These are phyloP conservation scores for Blumeria graminis DNA, from an alignment of 2,329 filamentous ascomycete species.

Conservation along the genomic window DNA sequence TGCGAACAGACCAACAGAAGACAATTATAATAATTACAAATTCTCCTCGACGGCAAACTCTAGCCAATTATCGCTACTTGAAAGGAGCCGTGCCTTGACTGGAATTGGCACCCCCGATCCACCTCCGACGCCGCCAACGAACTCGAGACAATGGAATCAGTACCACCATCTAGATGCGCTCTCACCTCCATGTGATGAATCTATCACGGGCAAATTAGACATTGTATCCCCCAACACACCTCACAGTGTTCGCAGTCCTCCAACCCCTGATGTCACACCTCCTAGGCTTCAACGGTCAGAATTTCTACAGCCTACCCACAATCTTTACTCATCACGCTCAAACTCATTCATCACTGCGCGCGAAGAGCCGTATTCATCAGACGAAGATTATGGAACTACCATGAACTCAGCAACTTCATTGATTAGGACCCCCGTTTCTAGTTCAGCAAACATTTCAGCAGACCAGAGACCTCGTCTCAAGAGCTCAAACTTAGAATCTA, in stretches of 20 bases:
- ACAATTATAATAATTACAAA: background rate
- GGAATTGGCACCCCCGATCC: conserved; percentile 19
- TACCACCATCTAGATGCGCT: conserved; percentile 11
- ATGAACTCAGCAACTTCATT: conserved; percentile 16
- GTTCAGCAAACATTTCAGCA: too few relatives aligned
- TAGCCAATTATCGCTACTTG: conserved; percentile 13
- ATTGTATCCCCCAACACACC: conserved; percentile 24
- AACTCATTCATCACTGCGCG: conserved; percentile 50
- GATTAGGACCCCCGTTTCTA: conserved; percentile 1
- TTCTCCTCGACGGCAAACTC: conserved; percentile 10
- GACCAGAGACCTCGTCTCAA: too few relatives aligned
- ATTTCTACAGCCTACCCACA: conserved; percentile 22
- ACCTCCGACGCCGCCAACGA: conserved; percentile 38
- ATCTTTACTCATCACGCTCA: conserved; percentile 22
- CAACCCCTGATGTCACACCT: conserved; percentile 54
- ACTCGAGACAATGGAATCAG: conserved; percentile 32
- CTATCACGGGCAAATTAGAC: conserved; percentile 5
- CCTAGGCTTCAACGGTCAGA: conserved; percentile 28
- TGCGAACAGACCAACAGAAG: too few relatives aligned
- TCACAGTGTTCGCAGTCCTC: conserved; percentile 40
- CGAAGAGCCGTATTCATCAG: conserved; percentile 38
- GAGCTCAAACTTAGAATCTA: too few relatives aligned
- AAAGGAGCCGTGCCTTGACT: conserved; percentile 13
- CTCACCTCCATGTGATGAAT: conserved; percentile 7
- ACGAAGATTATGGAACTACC: conserved; percentile 25